A percentile compares a stretch with the other conserved stretches of the same genome.
Conservation (phyloP, 2,329 filamentous ascomycete genomes). For the Phyllosticta citrichinensis region DNA sequence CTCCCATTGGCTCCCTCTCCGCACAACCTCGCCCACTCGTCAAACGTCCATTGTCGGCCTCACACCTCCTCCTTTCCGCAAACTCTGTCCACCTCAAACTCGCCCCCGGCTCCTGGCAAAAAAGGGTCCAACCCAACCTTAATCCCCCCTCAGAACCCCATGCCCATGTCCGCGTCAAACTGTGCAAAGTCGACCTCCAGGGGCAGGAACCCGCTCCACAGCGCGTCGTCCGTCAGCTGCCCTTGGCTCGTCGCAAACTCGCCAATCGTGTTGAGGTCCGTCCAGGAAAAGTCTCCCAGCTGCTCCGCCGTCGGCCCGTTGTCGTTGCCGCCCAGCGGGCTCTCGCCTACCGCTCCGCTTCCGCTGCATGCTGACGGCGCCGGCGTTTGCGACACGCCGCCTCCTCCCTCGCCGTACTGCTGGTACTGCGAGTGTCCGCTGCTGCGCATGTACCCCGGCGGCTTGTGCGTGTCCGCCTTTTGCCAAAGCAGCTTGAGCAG, state of each 20-base stretch:
- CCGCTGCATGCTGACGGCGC: conserved; percentile 15
- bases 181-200: conserved; percentile 22
- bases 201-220: conserved; percentile 27
- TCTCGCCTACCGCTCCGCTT: not conserved
- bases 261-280: conserved; percentile 37
- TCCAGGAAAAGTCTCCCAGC: conserved; percentile 42
- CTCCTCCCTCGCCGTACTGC: conserved; percentile 17
- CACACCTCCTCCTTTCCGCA: not conserved
- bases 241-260: conserved; percentile 38
- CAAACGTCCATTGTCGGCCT: not conserved
- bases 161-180: conserved; percentile 7
- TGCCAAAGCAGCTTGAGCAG: conserved; percentile 39
- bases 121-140: not conserved
- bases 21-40: not conserved
- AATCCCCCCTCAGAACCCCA: conserved; percentile 2
- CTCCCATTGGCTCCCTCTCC: not conserved
- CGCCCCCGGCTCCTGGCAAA: too few relatives aligned
- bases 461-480: conserved; percentile 24
- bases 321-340: conserved; percentile 13
- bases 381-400: conserved; percentile 16
- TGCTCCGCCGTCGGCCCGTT: conserved; percentile 33
- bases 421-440: conserved; percentile 2
- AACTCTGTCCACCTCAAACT: not conserved
- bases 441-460: not conserved
- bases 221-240: not conserved